A percentile compares a stretch with the other conserved stretches of the same genome.
These are phyloP conservation scores for Chrysanthemum makinoi DNA, from an alignment of 129 eudicot genomes.

Conservation along the genomic window DNA sequence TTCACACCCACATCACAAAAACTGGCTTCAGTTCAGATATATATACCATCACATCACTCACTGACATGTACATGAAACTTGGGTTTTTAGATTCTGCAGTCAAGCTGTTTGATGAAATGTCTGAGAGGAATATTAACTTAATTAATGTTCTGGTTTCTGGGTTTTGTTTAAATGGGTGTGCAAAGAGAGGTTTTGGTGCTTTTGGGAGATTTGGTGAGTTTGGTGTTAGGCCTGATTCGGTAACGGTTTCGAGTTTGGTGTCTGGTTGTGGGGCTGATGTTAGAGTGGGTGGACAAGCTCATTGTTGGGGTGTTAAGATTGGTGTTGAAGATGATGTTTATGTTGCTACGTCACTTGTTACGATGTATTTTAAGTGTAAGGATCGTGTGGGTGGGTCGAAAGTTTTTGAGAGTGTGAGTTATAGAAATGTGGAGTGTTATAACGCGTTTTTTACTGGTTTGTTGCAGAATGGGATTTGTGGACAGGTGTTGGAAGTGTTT, in stretches of 20 bases:
- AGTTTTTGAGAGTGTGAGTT: constrained; percentile 38
- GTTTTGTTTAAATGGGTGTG: constrained; percentile 42
- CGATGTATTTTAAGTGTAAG: constrained; percentile 49
- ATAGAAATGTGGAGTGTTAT: constrained; percentile 51
- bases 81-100: constrained; percentile 32
- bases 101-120: constrained; percentile 74
- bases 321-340: constrained; percentile 73
- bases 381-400: constrained; percentile 37
- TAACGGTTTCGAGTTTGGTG: constrained; percentile 56
- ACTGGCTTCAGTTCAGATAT: constrained; percentile 43
- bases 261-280: constrained; percentile 44
- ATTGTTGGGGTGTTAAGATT: constrained; percentile 68
- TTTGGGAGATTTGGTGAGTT: constrained; percentile 39
- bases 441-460: constrained; percentile 73
- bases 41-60: constrained; percentile 55
- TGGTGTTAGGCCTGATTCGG: constrained; percentile 51
- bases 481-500: constrained; percentile 40
- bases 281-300: constrained; percentile 50
- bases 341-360: constrained; percentile 64
- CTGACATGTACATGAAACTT: constrained; percentile 46
- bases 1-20: constrained; percentile 72
- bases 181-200: constrained; percentile 34
- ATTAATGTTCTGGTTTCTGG: constrained; percentile 57
- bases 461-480: constrained; percentile 46
- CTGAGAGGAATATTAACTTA: constrained; percentile 42